Base-by-base conservation (phyloP, 768 basidiomycete species). In the Rhodotorula babjevae region DNA sequence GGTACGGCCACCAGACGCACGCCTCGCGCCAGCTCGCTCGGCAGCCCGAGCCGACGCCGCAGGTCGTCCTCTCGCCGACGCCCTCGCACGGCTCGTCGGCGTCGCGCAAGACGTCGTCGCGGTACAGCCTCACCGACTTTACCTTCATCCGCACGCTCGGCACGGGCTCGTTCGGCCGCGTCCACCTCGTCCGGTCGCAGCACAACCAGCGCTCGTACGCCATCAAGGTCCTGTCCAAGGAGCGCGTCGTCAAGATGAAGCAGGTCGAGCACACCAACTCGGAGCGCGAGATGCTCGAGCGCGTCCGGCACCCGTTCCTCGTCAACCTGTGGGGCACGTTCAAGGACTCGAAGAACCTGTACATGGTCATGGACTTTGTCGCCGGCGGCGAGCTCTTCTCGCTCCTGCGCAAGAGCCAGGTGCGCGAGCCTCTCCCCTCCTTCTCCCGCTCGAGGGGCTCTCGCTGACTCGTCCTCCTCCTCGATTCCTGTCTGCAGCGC, bases 201-300 rank as follows among this genome's bases (percentile, higher is more conserved):
- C 84, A 59, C 83, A 78, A 79, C 72, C 55, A 61, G 53, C 60
- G 83, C 33, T 86, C 87, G 78, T 94, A 91, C 79, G 92, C 92
- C 18, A 85, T 95, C 86, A 94, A 94, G 81, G 79, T 79, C 18
- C 65, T 79, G n/a, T 73, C 68, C 53, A 79, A 79, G 68, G 79
- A 78, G 40, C 81, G 82, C 61, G 83, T 84, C 69, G 83, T 84
- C 65, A 75, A 81, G 68, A 86, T 98, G 68, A 91, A 94, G 67
- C 96, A 99, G 80, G 92, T 98, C 68, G 94, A 97, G 80, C 96
- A 99, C 81, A 95, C 98, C 76, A 97, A 96, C 78, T 93, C 93
- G 12, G 96, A 99, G 80, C 88, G 94, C 33, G 89, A 90, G 79
- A 97, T 98, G 78, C 87, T 99, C 55, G 77, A 78, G 52, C 87